These are phyloP conservation scores for Hanseniaspora uvarum DNA, from an alignment of 1,139 yeast genomes.

Conservation along the genomic window DNA sequence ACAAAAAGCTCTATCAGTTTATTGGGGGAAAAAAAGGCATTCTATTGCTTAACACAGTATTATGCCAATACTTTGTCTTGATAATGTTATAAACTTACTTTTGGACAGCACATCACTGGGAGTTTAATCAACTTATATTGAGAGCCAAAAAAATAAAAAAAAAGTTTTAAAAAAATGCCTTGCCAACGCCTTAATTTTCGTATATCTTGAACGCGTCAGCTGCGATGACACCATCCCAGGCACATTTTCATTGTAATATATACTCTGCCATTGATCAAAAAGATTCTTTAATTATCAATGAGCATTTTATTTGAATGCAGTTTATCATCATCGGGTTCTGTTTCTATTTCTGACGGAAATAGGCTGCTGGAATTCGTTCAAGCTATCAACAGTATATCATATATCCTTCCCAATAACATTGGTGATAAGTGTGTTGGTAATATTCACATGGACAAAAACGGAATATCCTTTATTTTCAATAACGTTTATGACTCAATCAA, in stretches of 20 bases:
- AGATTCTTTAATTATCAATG: background rate
- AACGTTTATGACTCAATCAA: conserved; percentile 12
- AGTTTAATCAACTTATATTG: no score
- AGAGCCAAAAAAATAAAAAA: background rate
- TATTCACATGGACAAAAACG: conserved; percentile 13
- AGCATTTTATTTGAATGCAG: conserved; percentile 13
- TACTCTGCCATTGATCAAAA: background rate
- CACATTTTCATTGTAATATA: background rate
- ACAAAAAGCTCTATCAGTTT: no score
- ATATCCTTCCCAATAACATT: conserved; percentile 4
- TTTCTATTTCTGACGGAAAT: background rate
- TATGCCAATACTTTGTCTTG: no score
- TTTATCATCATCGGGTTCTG: background rate
- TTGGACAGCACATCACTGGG: no score
- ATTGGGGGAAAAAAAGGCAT: no score
- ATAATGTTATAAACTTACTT: no score
- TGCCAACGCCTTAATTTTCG: background rate
- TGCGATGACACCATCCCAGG: background rate
- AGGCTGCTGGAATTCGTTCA: conserved; percentile 10
- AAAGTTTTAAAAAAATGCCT: background rate
- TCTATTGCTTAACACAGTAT: no score
- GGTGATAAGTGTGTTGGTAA: conserved; percentile 14
- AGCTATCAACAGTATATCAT: conserved; percentile 9
- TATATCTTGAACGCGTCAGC: background rate
- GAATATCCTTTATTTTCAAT: conserved; percentile 13